These are phyloP conservation scores for Metschnikowia bowlesiae DNA, from an alignment of 805 yeast species.

Conservation along the genomic window DNA sequence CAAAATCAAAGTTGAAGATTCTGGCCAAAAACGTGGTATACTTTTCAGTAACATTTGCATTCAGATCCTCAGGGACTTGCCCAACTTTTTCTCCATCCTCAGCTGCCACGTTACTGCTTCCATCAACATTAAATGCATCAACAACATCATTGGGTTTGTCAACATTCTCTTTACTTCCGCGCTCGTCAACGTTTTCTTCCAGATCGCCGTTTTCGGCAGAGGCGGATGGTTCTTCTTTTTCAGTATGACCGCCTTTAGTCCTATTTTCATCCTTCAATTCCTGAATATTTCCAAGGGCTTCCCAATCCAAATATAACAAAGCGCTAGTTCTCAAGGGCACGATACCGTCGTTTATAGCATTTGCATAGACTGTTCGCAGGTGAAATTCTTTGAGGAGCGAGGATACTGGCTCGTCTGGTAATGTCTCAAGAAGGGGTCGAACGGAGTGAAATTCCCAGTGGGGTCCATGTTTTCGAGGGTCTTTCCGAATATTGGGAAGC, in stretches of 20 bases:
- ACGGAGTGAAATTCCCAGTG: slow-evolving; percentile 7
- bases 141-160: background rate
- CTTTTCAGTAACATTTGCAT: slow-evolving; percentile 9
- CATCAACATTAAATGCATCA: background rate
- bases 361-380: slow-evolving; percentile 39
- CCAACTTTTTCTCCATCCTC: slow-evolving; percentile 15
- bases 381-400: slow-evolving; percentile 26
- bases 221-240: background rate
- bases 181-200: background rate
- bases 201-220: background rate
- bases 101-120: background rate
- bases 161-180: background rate
- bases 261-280: slow-evolving; percentile 14
- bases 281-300: slow-evolving; percentile 38
- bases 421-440: slow-evolving; percentile 32
- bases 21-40: slow-evolving; percentile 13
- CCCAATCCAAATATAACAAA: slow-evolving; percentile 39
- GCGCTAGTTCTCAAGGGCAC: slow-evolving; percentile 44
- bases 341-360: slow-evolving; percentile 43
- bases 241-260: background rate
- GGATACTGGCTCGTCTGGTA: slow-evolving; percentile 40
- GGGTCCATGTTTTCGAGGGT: slow-evolving; percentile 4
- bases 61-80: slow-evolving; percentile 28
- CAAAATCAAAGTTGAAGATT: slow-evolving; percentile 11
- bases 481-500: slow-evolving; percentile 19